These are phyloP conservation scores for Aspergillus haitiensis DNA, from an alignment of 495 filamentous ascomycete genomes.

Conservation along the genomic window DNA sequence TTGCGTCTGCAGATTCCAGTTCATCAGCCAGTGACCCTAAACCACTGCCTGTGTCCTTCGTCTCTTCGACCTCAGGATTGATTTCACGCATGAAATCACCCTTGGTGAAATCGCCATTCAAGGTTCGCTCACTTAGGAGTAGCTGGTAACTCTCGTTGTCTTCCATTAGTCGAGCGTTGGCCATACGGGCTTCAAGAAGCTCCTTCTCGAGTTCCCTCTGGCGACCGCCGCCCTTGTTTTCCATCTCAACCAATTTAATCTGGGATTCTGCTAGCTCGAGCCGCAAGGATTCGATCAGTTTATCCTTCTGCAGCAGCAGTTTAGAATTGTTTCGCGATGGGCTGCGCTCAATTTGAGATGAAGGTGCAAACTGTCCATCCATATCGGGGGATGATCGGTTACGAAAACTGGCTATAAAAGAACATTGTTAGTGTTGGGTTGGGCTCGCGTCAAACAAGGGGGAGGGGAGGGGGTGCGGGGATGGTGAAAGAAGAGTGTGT, in stretches of 20 bases:
- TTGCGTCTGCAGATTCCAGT: slow-evolving; percentile 63
- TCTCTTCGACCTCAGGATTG: slow-evolving; percentile 33
- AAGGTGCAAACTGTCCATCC: slow-evolving; percentile 85
- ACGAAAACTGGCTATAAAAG: slow-evolving; percentile 54
- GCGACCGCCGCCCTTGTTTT: slow-evolving; percentile 83
- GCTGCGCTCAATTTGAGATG: slow-evolving; percentile 73
- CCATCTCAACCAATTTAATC: slow-evolving; percentile 91
- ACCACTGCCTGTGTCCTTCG: slow-evolving; percentile 39
- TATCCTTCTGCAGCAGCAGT: slow-evolving; percentile 89
- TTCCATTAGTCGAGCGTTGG: slow-evolving; percentile 93
- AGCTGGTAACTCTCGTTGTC: slow-evolving; percentile 98
- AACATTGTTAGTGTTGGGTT: slow-evolving; percentile 25
- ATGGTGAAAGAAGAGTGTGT: background rate
- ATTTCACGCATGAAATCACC: slow-evolving; percentile 72
- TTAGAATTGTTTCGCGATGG: slow-evolving; percentile 84
- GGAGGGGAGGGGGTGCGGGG: slow-evolving; percentile 10
- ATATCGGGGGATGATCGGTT: slow-evolving; percentile 46
- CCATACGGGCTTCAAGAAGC: slow-evolving; percentile 86
- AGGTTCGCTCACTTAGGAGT: slow-evolving; percentile 85
- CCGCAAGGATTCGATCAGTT: slow-evolving; percentile 86
- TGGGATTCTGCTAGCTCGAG: slow-evolving; percentile 92
- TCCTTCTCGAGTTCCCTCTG: slow-evolving; percentile 84
- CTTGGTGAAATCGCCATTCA: slow-evolving; percentile 89
- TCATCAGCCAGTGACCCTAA: slow-evolving; percentile 82
- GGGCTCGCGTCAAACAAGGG: too few species aligned